Evolutionary conservation across 1,284 basidiomycete genomes (phyloP).

Genomic region (Phaffia rhodozyma): DNA sequence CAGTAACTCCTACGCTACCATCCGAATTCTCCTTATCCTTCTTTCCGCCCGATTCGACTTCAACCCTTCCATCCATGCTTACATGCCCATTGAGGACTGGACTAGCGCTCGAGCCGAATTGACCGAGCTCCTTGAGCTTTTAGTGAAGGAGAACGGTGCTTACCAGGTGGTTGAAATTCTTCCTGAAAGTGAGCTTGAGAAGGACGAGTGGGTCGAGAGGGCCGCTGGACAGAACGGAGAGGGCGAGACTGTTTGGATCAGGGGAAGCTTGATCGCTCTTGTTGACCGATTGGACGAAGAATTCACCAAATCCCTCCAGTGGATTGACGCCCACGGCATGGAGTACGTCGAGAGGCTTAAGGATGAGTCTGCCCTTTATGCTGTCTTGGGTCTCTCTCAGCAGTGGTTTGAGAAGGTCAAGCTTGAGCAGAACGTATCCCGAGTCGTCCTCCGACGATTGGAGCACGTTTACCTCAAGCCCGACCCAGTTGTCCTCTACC

Average conservation of each 20-base stretch:
- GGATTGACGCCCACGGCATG: constrained; percentile 95
- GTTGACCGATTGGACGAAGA: constrained; percentile 96
- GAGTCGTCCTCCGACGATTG: constrained; percentile 85
- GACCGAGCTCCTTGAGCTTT: constrained; percentile 69
- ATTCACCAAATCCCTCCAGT: constrained; percentile 94
- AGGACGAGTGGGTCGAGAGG: constrained; percentile 27
- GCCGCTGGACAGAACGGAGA: constrained; percentile 49
- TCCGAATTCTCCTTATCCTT: constrained; percentile 85
- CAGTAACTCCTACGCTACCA: constrained; percentile 74
- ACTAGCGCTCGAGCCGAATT: constrained; percentile 73
- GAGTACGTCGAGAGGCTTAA: constrained; percentile 94
- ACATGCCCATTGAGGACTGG: constrained; percentile 92
- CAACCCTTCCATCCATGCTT: constrained; percentile 60
- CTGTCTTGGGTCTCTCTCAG: constrained; percentile 83
- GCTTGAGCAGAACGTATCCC: constrained; percentile 63
- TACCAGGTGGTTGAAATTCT: constrained; percentile 46
- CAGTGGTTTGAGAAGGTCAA: constrained; percentile 73
- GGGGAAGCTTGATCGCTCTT: constrained; percentile 86
- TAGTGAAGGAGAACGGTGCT: constrained; percentile 88
- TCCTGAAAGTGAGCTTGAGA: constrained; percentile 27
- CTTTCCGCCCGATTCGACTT: constrained; percentile 96
- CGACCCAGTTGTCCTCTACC: constrained; percentile 79
- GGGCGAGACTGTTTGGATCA: constrained; percentile 58
- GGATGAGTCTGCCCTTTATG: constrained; percentile 90
- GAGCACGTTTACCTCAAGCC: constrained; percentile 99